phyloP scores from a whole-genome alignment of 2,329 filamentous ascomycete species.

The Diaporthe batatas region DNA sequence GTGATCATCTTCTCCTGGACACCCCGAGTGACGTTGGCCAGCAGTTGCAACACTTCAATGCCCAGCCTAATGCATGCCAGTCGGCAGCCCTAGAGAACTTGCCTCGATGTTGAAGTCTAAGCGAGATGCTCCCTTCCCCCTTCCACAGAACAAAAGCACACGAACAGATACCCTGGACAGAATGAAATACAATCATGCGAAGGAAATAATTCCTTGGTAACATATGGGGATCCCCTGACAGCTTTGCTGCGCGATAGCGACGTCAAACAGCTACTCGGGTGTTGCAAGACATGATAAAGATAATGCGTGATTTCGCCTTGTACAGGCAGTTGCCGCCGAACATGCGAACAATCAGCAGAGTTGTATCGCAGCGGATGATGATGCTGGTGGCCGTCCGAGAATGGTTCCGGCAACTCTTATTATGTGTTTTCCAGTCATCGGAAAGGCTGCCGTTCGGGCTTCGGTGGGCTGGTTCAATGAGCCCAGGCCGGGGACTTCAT shows the following conservation, averaged over 20 bases:
- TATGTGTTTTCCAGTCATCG: slow-evolving; percentile 4
- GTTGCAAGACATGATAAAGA: slow-evolving; percentile 38
- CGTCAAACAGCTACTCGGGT: slow-evolving; percentile 20
- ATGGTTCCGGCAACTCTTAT: slow-evolving; percentile 26
- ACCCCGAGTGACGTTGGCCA: slow-evolving; percentile 33
- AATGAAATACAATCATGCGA: slow-evolving; percentile 41
- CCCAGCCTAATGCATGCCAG: slow-evolving; percentile 40
- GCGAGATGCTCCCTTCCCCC: slow-evolving; percentile 19
- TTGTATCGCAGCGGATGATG: slow-evolving; percentile 19
- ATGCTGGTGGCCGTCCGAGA: neutral
- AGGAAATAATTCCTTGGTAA: slow-evolving; percentile 46
- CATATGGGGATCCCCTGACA: slow-evolving; percentile 29
- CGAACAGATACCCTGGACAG: slow-evolving; percentile 40
- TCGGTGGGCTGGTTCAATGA: slow-evolving; percentile 8
- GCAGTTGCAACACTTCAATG: slow-evolving; percentile 31
- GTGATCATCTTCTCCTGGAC: slow-evolving; percentile 35
- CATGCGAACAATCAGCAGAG: slow-evolving; percentile 22
- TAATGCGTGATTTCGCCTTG: slow-evolving; percentile 32
- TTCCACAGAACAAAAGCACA: slow-evolving; percentile 19
- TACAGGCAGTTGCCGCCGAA: slow-evolving; percentile 8
- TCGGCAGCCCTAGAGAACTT: slow-evolving; percentile 37
- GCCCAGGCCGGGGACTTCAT: slow-evolving; percentile 42
- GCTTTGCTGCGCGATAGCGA: slow-evolving; percentile 22
- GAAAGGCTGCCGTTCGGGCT: neutral
- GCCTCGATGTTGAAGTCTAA: slow-evolving; percentile 42